Conservation (phyloP, 2,329 filamentous ascomycete species). For the Arthroderma uncinatum region DNA sequence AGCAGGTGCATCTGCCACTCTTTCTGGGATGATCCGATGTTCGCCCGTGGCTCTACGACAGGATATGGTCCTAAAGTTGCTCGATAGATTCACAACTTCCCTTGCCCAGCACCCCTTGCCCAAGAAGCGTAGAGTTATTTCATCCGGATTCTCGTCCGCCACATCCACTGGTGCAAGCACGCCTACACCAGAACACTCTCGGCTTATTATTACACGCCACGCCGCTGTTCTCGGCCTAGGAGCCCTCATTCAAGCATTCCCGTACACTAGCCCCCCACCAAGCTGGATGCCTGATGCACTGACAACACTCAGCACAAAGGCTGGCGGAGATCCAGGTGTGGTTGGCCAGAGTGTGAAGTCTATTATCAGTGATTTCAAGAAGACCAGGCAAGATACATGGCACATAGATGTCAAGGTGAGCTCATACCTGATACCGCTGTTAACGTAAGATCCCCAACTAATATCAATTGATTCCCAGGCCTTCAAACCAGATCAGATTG, state of each 20-base stretch:
- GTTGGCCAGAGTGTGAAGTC: conserved; percentile 93
- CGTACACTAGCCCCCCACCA: conserved; percentile 86
- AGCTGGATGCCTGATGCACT: conserved; percentile 88
- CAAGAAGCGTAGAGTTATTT: conserved; percentile 42
- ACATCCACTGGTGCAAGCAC: conserved; percentile 37
- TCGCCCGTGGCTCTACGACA: conserved; percentile 71
- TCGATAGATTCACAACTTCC: conserved; percentile 64
- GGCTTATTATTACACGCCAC: conserved; percentile 70
- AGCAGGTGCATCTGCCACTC: conserved; percentile 78
- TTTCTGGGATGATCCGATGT: conserved; percentile 96
- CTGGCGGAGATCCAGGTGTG: conserved; percentile 78
- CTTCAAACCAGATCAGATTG: conserved; percentile 83
- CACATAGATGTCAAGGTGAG: conserved; percentile 91
- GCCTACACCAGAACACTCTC: conserved; percentile 48
- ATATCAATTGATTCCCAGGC: conserved; percentile 45
- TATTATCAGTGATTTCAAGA: conserved; percentile 95
- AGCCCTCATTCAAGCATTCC: conserved; percentile 87
- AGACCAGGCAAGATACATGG: conserved; percentile 98
- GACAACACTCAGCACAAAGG: conserved; percentile 69
- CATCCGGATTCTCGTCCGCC: conserved; percentile 31
- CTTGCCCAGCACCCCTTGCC: conserved; percentile 80
- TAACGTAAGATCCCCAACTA: conserved; percentile 1
- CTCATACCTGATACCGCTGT: conserved; percentile 13
- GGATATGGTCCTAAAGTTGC: conserved; percentile 63
- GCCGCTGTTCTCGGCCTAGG: conserved; percentile 86